A percentile compares a stretch with the other conserved stretches of the same genome.
Conservation (phyloP, 805 yeast species). For the Metschnikowia reukaufii region DNA sequence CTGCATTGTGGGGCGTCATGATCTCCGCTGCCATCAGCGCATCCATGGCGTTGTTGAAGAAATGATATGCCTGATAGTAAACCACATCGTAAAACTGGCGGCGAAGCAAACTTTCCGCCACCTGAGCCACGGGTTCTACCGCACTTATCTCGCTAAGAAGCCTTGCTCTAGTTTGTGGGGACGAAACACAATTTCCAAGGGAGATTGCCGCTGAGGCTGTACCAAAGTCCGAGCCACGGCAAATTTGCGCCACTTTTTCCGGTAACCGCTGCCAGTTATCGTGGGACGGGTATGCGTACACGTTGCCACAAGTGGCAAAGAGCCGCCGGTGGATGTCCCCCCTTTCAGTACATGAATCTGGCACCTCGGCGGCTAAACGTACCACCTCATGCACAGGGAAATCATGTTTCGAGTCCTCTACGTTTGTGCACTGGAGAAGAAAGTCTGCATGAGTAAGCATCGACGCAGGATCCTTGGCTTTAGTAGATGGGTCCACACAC, state of each 20-base stretch:
- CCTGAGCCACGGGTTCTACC: constrained; percentile 9
- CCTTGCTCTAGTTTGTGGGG: too few relatives aligned
- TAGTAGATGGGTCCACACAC: neutral
- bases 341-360: neutral
- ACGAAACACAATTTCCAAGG: constrained; percentile 38
- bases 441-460: constrained; percentile 10
- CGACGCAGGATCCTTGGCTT: neutral
- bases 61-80: constrained; percentile 38
- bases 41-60: constrained; percentile 31
- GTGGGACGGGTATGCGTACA: constrained; percentile 33
- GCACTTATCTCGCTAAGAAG: too few relatives aligned
- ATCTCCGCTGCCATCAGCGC: constrained; percentile 13
- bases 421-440: constrained; percentile 24
- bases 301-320: constrained; percentile 36
- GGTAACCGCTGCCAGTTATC: constrained; percentile 23
- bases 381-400: constrained; percentile 2
- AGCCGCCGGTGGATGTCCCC: constrained; percentile 21
- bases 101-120: constrained; percentile 24
- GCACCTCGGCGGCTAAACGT: constrained; percentile 5
- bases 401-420: constrained; percentile 13
- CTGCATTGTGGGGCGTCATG: constrained; percentile 18
- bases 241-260: constrained; percentile 15
- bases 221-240: neutral
- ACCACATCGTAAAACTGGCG: constrained; percentile 31
- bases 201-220: constrained; percentile 22